Conservation (phyloP, 176 grass and related monocot species). For the Carex parvula region DNA sequence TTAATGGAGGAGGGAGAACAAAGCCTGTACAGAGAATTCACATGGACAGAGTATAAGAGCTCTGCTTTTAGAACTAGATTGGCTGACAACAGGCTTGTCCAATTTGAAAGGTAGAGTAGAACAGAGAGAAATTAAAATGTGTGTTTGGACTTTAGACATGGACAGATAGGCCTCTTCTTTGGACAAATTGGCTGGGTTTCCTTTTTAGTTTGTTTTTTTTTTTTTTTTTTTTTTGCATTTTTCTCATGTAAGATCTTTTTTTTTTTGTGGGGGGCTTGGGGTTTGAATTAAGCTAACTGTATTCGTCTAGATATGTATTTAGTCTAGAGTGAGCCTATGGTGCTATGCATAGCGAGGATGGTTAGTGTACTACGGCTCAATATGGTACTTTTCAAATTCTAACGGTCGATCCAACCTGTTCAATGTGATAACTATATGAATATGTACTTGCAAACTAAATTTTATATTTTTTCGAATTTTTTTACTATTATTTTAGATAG, state of each 20-base stretch:
- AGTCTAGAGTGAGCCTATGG: no score
- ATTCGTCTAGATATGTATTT: not conserved
- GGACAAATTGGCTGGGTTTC: not conserved
- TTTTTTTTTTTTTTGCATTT: not conserved
- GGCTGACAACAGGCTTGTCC: constrained; percentile 55
- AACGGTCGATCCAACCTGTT: no score
- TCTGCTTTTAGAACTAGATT: constrained; percentile 48
- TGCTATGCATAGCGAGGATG: no score
- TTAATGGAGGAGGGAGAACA: constrained; percentile 48
- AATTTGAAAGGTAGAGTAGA: constrained; percentile 61
- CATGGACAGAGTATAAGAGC: constrained; percentile 85
- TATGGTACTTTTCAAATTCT: no score
- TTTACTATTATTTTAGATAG: no score
- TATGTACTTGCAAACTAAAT: no score
- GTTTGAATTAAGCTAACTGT: not conserved
- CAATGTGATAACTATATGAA: no score
- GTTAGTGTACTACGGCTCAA: no score
- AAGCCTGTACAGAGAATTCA: constrained; percentile 88
- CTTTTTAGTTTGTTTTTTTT: not conserved
- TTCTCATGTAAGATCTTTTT: not conserved
- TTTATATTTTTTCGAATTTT: no score
- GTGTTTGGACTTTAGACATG: not conserved
- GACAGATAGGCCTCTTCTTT: not conserved
- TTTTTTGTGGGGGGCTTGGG: not conserved
- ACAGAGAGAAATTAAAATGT: not conserved